Evolutionary conservation across 2,329 filamentous ascomycete genomes (phyloP).

Genomic region (Trichoderma endophyticum): DNA sequence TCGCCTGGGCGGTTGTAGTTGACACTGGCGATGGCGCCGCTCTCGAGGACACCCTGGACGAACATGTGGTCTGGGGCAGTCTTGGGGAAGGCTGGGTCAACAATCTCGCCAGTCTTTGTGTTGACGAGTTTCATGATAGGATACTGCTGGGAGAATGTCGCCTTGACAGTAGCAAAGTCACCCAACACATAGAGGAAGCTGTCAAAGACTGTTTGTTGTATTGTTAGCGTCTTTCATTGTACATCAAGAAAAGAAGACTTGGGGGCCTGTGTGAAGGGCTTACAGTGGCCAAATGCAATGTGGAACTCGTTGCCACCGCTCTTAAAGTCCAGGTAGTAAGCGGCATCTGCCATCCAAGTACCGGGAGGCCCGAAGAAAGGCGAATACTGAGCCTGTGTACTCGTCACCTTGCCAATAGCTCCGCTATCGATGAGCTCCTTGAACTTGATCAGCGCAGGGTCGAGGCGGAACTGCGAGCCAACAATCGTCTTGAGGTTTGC

Average conservation of each 20-base stretch:
- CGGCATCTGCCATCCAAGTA: constrained; percentile 22
- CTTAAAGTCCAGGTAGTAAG: constrained; percentile 27
- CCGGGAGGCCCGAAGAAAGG: not conserved
- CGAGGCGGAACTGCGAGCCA: constrained; percentile 45
- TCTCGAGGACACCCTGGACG: constrained; percentile 33
- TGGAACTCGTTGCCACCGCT: constrained; percentile 27
- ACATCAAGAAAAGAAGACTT: not conserved
- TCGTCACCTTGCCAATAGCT: constrained; percentile 18
- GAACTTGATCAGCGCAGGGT: constrained; percentile 33
- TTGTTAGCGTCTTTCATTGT: not conserved
- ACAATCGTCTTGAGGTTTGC: constrained; percentile 40
- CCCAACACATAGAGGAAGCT: constrained; percentile 13
- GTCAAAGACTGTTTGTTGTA: constrained; percentile 22
- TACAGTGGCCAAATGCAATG: constrained; percentile 23
- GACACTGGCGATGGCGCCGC: constrained; percentile 31
- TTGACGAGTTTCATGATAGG: constrained; percentile 25
- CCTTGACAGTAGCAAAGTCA: constrained; percentile 14
- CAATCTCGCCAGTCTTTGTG: constrained; percentile 22
- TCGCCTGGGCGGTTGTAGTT: constrained; percentile 24
- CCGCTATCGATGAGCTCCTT: constrained; percentile 21
- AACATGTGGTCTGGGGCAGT: constrained; percentile 35
- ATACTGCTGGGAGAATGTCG: constrained; percentile 28
- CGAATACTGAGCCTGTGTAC: constrained; percentile 1
- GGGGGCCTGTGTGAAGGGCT: not conserved
- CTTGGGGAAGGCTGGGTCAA: constrained; percentile 25